Base-by-base conservation (phyloP, 768 basidiomycete genomes). In the Pleurotus pulmonarius region DNA sequence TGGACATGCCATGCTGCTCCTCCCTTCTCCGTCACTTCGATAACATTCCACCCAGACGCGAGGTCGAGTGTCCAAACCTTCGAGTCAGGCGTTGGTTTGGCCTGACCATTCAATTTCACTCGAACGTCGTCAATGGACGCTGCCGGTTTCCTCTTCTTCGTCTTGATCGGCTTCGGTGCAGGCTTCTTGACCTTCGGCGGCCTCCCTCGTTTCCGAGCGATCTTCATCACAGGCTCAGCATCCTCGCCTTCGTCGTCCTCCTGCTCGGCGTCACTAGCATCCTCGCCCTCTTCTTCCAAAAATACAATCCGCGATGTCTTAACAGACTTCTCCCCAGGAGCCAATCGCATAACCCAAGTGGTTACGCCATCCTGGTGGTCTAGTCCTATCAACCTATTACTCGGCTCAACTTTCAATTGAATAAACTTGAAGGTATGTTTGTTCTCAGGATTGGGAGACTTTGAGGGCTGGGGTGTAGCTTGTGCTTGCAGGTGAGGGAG, bases 291-390 rank as follows among this genome's bases (percentile, higher is more conserved):
- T 12, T 78, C 79, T n/a, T 82, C 85, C 53, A 83, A 60, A 55
- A 86, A 86, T 18, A 47, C 90, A 71, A 55, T 82, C 77, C 44
- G 72, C 73, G 38, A 92, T 65, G 56, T 77, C 67, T 39, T 16
- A 15, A 92, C 52, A 2, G 75, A 76, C 3, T 77, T 77, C 64
- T 92, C 91, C 7, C 75, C 78, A 1, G 73, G 72, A 8, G 74
- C 73, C 34, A 92, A 75, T 46, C 84, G 77, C 67, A 90, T 72
- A 3, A 83, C 81, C 91, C 91, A 92, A 37, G 71, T 81, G 64
- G 79, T 83, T 47, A 92, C 91, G 3, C 90, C 88, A 52, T 90
- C 87, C 43, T 75, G 75, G 55, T 83, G 71, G 62, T 90, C 84
- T 26, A 93, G 72, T 26, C 71, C 72, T 39, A 92, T 68, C 16